phyloP scores from a whole-genome alignment of 129 eudicot genomes.

The Saussurea involucrata region DNA sequence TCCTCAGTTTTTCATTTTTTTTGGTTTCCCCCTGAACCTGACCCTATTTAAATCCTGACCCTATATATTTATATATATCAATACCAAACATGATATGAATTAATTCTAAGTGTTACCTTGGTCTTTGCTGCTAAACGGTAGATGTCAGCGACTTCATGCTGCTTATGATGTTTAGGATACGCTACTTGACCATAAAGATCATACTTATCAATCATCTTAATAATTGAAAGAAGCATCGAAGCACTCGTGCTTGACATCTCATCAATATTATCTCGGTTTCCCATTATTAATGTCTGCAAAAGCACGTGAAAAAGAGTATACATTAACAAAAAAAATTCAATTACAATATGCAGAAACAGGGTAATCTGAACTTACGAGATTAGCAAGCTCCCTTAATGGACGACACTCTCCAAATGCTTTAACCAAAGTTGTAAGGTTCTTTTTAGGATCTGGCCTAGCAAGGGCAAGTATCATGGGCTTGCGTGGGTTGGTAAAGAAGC shows the following conservation, averaged over 20 bases:
- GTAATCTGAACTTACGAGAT: conserved; percentile 54
- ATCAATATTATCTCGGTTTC: conserved; percentile 41
- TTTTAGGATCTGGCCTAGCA: conserved; percentile 99
- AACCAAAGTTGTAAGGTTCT: conserved; percentile 87
- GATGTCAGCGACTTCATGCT: conserved; percentile 84
- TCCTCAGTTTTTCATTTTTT: too few relatives aligned
- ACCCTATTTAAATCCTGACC: too few relatives aligned
- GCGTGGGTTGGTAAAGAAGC: conserved; percentile 95
- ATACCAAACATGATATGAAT: not conserved
- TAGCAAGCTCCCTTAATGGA: conserved; percentile 96
- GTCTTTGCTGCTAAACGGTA: conserved; percentile 97
- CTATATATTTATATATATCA: too few relatives aligned
- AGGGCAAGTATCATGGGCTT: conserved; percentile 99
- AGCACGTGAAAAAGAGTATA: not conserved
- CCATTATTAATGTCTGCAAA: conserved; percentile 40
- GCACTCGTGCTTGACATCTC: conserved; percentile 45
- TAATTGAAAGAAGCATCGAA: conserved; percentile 35
- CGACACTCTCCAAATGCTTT: conserved; percentile 99
- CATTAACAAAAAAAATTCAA: not conserved
- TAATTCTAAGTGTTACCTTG: conserved; percentile 49
- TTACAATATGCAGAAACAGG: not conserved
- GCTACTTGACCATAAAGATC: conserved; percentile 99
- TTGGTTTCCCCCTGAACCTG: too few relatives aligned
- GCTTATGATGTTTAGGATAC: conserved; percentile 97
- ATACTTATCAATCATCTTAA: conserved; percentile 82